A percentile compares a stretch with the other conserved stretches of the same genome.
These are phyloP conservation scores for Ascochyta koolunga DNA, from an alignment of 2,329 filamentous ascomycete genomes.

Conservation along the genomic window DNA sequence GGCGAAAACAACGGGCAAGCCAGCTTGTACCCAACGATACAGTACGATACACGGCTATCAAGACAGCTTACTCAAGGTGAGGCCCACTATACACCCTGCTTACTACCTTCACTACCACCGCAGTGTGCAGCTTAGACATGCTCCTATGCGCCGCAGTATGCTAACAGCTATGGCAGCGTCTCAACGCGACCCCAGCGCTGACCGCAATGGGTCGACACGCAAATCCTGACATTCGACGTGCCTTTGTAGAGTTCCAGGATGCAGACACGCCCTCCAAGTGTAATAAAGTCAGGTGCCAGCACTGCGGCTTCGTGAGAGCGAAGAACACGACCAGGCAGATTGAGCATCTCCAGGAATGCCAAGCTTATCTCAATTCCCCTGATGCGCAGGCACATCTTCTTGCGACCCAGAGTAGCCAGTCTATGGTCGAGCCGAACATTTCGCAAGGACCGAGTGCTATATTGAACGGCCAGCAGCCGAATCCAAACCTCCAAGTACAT, in stretches of 20 bases:
- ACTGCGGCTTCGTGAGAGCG: constrained; percentile 57
- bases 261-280: constrained; percentile 53
- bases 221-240: constrained; percentile 51
- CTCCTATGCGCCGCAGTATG: background rate
- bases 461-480: constrained; percentile 54
- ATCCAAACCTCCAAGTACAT: constrained; percentile 55
- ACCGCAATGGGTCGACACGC: constrained; percentile 43
- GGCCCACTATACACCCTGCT: constrained; percentile 4
- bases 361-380: constrained; percentile 52
- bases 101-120: background rate
- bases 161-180: constrained; percentile 23
- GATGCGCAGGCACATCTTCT: constrained; percentile 50
- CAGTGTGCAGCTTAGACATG: background rate
- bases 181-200: background rate
- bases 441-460: constrained; percentile 42
- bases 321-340: constrained; percentile 60
- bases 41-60: constrained; percentile 15
- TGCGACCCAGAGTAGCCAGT: constrained; percentile 24
- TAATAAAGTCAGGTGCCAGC: constrained; percentile 56
- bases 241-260: constrained; percentile 49
- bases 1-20: background rate
- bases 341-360: constrained; percentile 56
- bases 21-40: constrained; percentile 1
- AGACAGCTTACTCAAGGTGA: constrained; percentile 16
- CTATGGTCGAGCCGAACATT: constrained; percentile 21